Evolutionary conservation across 805 yeast genomes (phyloP).

Genomic region (Sugiyamaella floridensis): DNA sequence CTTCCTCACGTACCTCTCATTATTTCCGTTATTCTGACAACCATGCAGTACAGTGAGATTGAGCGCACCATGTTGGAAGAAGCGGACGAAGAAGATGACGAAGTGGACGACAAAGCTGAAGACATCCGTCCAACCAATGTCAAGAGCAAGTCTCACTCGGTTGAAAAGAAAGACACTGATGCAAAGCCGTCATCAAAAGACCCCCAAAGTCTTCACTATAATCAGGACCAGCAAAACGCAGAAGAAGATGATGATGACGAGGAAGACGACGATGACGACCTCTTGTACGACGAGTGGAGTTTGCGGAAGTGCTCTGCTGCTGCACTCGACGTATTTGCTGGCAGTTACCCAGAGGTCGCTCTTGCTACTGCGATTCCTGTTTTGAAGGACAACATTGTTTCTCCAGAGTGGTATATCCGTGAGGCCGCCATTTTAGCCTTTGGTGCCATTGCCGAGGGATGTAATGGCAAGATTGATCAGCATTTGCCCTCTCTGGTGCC

Average conservation of each 20-base stretch:
- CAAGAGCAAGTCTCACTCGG: slow-evolving; percentile 43
- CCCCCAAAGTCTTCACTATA: slow-evolving; percentile 15
- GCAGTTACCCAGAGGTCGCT: slow-evolving; percentile 59
- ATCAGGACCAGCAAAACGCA: slow-evolving; percentile 32
- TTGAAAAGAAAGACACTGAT: slow-evolving; percentile 15
- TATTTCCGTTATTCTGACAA: slow-evolving; percentile 68
- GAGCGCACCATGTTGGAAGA: slow-evolving; percentile 59
- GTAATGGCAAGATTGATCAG: slow-evolving; percentile 59
- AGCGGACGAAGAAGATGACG: slow-evolving; percentile 70
- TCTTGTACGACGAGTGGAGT: slow-evolving; percentile 74
- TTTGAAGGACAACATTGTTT: slow-evolving; percentile 60
- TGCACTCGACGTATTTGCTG: slow-evolving; percentile 74
- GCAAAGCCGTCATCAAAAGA: background rate
- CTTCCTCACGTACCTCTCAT: slow-evolving; percentile 53
- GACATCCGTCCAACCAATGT: slow-evolving; percentile 82
- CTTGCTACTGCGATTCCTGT: slow-evolving; percentile 64
- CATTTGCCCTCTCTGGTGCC: slow-evolving; percentile 79
- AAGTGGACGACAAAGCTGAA: slow-evolving; percentile 73
- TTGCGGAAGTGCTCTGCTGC: slow-evolving; percentile 93
- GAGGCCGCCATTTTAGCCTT: slow-evolving; percentile 92
- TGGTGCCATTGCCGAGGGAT: slow-evolving; percentile 92
- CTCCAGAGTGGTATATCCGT: slow-evolving; percentile 77
- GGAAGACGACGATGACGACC: slow-evolving; percentile 67
- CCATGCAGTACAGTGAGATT: slow-evolving; percentile 84
- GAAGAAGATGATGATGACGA: slow-evolving; percentile 57